A percentile compares a stretch with the other conserved stretches of the same genome.
These are phyloP conservation scores for Pseudozyma hubeiensis DNA, from an alignment of 1,284 basidiomycete species.

Conservation along the genomic window DNA sequence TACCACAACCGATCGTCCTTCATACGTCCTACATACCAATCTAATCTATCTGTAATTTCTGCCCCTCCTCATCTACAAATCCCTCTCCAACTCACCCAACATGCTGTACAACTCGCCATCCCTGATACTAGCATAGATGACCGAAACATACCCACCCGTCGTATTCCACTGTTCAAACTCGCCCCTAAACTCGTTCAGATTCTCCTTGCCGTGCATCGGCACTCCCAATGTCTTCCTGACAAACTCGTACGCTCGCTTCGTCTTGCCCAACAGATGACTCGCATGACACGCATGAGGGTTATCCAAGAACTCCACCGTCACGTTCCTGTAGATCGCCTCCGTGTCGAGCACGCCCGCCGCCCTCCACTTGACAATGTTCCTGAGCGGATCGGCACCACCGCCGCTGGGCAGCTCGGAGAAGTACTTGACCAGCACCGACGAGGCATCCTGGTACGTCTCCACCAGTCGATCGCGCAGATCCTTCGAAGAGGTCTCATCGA, in stretches of 20 bases:
- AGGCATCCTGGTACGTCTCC: constrained; percentile 58
- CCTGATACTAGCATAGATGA: constrained; percentile 52
- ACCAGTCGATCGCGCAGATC: constrained; percentile 54
- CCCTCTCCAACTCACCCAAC: constrained; percentile 38
- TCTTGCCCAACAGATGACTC: constrained; percentile 53
- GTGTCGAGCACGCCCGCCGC: constrained; percentile 51
- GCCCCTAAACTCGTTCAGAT: constrained; percentile 57
- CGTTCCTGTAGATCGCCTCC: constrained; percentile 47
- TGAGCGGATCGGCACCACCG: constrained; percentile 59
- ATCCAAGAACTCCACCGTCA: constrained; percentile 57
- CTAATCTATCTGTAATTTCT: constrained; percentile 1
- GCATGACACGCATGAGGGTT: constrained; percentile 61
- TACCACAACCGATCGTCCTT: background rate
- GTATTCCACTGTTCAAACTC: constrained; percentile 49
- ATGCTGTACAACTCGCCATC: constrained; percentile 56
- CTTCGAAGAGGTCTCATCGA: constrained; percentile 60
- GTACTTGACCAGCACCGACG: constrained; percentile 57
- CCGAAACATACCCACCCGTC: constrained; percentile 51
- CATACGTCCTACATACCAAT: background rate
- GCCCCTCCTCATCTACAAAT: constrained; percentile 6
- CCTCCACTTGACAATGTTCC: constrained; percentile 62
- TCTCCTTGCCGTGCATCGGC: constrained; percentile 63
- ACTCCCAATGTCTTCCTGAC: constrained; percentile 59
- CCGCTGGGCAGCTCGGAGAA: constrained; percentile 58
- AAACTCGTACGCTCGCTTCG: constrained; percentile 57